Evolutionary conservation across 2,329 filamentous ascomycete species (phyloP), one percentile per base, ranked within the genome.

Genomic region (Lachnellula arida): DNA sequence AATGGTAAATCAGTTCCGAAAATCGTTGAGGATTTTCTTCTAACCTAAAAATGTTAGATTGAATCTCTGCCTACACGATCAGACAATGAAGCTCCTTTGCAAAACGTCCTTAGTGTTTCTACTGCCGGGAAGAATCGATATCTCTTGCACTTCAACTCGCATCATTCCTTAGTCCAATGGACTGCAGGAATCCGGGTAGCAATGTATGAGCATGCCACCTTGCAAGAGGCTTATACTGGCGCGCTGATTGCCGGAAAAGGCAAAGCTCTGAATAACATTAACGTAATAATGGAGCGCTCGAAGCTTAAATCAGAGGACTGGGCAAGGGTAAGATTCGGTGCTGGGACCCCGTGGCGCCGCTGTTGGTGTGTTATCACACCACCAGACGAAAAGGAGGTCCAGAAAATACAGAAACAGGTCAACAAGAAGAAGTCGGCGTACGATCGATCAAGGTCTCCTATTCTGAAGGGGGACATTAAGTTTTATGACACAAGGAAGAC

Each of bases 291-390:
- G 81, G 90, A 95, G 64, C 84, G 89, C 48, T 81, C 88, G 19
- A 85, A 81, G 55, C 81, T 89, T 64, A 87, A 85, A 65, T 84
- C 89, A 42, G 91, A 96, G 70, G 91, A 96, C 68, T 99, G 94
- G 94, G 91, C 92, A 17, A 82, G 94, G 60, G 94, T 99, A 51
- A 82, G 94, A 57, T 99, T 99, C 67, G 94, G 94, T 42, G 92
- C 94, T 34, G 94, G 94, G 47, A 96, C 94, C 9, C 92, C 93
- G 0, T 99, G 94, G 94, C 85, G 89, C 68, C 87, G 93, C 40
- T 99, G 92, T 73, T 99, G 93, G 92, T 97, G 92, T 72, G 92
- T 97, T 53, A 89, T 97, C 56, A 84, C 85, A 6, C 94, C 93
- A 2, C 93, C 94, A 0, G 89, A 96, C 67, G 92, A 97, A 75